Evolutionary conservation across 2,329 filamentous ascomycete genomes (phyloP).

Genomic region (Nemania serpens): DNA sequence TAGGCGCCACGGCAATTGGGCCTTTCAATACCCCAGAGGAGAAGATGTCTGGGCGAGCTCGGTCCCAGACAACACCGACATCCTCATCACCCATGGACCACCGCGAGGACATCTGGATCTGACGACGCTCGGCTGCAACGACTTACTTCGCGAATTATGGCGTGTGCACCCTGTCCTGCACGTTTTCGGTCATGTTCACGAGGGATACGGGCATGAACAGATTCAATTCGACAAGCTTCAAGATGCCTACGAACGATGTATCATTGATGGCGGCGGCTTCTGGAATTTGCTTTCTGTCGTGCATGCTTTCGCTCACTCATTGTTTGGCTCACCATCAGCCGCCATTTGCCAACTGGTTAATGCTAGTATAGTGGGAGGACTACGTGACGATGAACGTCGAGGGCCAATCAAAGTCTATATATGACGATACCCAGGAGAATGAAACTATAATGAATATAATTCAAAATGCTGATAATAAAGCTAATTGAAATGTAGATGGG

Average conservation of each 20-base stretch:
- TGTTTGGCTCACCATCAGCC: slow-evolving; percentile 1
- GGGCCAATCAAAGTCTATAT: slow-evolving; percentile 20
- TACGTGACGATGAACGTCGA: slow-evolving; percentile 28
- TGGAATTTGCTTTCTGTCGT: slow-evolving; percentile 25
- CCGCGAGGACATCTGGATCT: slow-evolving; percentile 45
- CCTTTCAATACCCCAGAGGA: slow-evolving; percentile 47
- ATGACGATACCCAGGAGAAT: no score
- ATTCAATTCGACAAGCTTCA: slow-evolving; percentile 40
- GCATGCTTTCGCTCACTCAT: slow-evolving; percentile 1
- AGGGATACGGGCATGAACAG: slow-evolving; percentile 41
- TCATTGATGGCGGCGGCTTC: slow-evolving; percentile 26
- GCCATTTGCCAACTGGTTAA: slow-evolving; percentile 28
- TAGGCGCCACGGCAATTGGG: slow-evolving; percentile 44
- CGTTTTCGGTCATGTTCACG: slow-evolving; percentile 48
- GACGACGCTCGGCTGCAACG: slow-evolving; percentile 39
- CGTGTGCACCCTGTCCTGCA: slow-evolving; percentile 41
- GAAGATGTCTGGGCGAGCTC: slow-evolving; percentile 34
- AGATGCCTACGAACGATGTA: slow-evolving; percentile 32
- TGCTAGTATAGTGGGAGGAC: slow-evolving; percentile 25
- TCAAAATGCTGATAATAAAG: no score
- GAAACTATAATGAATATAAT: no score
- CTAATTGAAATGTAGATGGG: no score
- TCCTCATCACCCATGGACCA: slow-evolving; percentile 48
- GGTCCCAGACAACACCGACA: slow-evolving; percentile 38
- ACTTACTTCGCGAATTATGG: slow-evolving; percentile 41